phyloP scores from a whole-genome alignment of 2,329 filamentous ascomycete genomes.

The Colletotrichum neosansevieriae region DNA sequence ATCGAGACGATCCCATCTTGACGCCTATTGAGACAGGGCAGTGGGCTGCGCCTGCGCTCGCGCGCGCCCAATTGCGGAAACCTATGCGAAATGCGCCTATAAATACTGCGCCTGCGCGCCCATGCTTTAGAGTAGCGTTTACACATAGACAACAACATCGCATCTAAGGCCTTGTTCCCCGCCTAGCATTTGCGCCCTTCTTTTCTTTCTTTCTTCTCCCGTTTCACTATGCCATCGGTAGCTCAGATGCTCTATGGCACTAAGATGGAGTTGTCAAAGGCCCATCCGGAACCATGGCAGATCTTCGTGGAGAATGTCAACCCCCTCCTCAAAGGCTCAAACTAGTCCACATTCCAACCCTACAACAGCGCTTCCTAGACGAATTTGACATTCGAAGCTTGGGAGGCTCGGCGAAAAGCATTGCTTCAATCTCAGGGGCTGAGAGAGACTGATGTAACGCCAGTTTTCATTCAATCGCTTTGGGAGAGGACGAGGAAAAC shows the following conservation, averaged over 20 bases:
- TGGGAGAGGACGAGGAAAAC: background rate
- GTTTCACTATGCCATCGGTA: conserved; percentile 37
- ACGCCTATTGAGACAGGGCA: no score
- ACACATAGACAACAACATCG: no score
- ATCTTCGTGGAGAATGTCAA: conserved; percentile 49
- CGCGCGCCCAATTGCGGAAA: no score
- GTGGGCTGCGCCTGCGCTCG: no score
- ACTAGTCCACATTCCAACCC: conserved; percentile 48
- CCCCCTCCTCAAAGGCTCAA: conserved; percentile 49
- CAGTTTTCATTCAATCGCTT: conserved; percentile 3
- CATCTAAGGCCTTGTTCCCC: no score
- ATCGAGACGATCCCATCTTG: conserved; percentile 43
- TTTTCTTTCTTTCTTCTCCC: no score
- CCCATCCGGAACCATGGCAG: conserved; percentile 51
- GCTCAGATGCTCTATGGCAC: conserved; percentile 15
- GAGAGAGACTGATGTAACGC: background rate
- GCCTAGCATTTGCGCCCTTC: no score
- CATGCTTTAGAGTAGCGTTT: no score
- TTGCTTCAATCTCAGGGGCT: background rate
- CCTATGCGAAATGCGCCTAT: no score
- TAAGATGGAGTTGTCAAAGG: background rate
- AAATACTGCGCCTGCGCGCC: no score
- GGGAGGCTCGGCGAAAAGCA: conserved; percentile 9
- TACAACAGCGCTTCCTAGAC: conserved; percentile 46
- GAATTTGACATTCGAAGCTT: conserved; percentile 11